Conservation (phyloP, 2,329 filamentous ascomycete species). For the Colletotrichum sp. region DNA sequence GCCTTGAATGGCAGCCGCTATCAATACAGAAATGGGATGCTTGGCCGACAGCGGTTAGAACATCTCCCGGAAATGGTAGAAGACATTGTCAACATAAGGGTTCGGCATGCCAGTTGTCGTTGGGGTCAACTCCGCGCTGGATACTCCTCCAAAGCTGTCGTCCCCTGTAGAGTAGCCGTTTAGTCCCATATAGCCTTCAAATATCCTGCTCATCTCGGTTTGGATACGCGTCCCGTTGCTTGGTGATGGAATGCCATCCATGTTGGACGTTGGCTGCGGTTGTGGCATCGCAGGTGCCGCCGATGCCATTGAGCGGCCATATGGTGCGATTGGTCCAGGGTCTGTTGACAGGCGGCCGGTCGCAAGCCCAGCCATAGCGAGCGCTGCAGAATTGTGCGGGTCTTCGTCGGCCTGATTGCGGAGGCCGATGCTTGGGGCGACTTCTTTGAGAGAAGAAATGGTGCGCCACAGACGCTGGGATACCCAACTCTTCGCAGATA, state of each 20-base stretch:
- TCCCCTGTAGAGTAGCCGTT: conserved; percentile 36
- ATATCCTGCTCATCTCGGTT: conserved; percentile 57
- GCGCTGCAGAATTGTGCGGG: conserved; percentile 54
- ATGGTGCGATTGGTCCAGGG: conserved; percentile 25
- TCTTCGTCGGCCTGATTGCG: conserved; percentile 50
- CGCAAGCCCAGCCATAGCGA: conserved; percentile 62
- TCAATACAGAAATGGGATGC: background rate
- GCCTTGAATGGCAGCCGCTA: background rate
- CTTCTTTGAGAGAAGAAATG: conserved; percentile 72
- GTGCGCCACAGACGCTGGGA: conserved; percentile 77
- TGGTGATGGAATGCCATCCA: conserved; percentile 8
- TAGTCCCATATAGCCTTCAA: conserved; percentile 42
- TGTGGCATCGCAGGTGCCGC: conserved; percentile 22
- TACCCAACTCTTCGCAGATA: conserved; percentile 74
- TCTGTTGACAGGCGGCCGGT: conserved; percentile 36
- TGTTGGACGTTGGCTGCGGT: conserved; percentile 6
- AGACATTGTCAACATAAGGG: conserved; percentile 33
- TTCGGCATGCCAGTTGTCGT: conserved; percentile 23
- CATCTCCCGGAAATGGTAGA: conserved; percentile 42
- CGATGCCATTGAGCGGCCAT: conserved; percentile 31
- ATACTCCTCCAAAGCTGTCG: conserved; percentile 26
- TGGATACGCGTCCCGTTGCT: conserved; percentile 56
- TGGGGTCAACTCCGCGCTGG: conserved; percentile 25
- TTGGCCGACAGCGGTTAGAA: conserved; percentile 27
- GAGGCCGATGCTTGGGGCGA: conserved; percentile 73